Evolutionary conservation across 176 grass and related monocot genomes (phyloP).

Genomic region (Canna indica): DNA sequence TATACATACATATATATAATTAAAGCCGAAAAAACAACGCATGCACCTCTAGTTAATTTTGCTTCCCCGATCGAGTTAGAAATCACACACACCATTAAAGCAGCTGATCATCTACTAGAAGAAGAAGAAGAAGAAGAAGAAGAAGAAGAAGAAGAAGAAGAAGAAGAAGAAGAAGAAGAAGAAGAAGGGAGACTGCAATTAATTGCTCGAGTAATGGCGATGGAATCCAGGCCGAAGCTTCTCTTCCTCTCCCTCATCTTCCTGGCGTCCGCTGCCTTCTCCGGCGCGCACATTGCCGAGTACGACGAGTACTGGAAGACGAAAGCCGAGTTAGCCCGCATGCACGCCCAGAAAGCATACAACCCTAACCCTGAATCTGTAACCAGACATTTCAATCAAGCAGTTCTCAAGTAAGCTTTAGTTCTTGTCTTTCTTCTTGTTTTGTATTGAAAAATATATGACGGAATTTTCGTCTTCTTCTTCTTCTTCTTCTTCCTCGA

Average conservation of each 20-base stretch:
- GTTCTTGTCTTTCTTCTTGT: neutral
- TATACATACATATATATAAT: too few species aligned
- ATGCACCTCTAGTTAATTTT: neutral
- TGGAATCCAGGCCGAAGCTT: neutral
- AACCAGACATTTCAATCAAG: slow-evolving; percentile 29
- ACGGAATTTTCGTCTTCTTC: too few species aligned
- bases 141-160: neutral
- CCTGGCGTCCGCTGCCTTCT: slow-evolving; percentile 29
- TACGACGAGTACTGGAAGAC: slow-evolving; percentile 46
- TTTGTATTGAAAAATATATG: neutral
- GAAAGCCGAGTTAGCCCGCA: slow-evolving; percentile 24
- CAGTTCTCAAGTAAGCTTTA: slow-evolving; percentile 39
- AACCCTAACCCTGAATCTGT: slow-evolving; percentile 33
- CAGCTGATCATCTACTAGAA: too few species aligned
- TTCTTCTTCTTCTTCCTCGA: too few species aligned
- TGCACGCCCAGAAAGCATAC: slow-evolving; percentile 29
- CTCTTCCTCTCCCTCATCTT: slow-evolving; percentile 25
- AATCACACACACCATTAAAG: too few species aligned
- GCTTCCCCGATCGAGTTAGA: too few species aligned
- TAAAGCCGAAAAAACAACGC: neutral
- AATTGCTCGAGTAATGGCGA: too few species aligned
- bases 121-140: neutral
- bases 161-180: neutral
- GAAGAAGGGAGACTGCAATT: neutral
- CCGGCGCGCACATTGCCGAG: slow-evolving; percentile 26